Evolutionary conservation across 352 stramenopile genomes (phyloP).

Genomic region (Phytophthora pini): DNA sequence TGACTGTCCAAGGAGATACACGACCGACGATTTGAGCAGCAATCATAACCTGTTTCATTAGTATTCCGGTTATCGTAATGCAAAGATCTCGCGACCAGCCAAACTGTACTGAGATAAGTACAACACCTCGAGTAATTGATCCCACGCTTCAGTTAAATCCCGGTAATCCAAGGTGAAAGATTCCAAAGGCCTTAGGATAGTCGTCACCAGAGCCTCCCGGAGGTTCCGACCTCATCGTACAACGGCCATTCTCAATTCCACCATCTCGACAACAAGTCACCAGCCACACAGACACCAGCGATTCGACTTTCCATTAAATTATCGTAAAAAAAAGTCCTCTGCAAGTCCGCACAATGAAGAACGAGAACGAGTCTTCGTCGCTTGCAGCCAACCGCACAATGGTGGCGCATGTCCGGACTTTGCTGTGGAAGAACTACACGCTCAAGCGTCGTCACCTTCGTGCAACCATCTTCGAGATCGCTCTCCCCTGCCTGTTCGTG

Average conservation of each 20-base stretch:
- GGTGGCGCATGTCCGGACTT: constrained; percentile 33
- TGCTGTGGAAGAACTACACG: constrained; percentile 75
- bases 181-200: background rate
- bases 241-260: constrained; percentile 3
- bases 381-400: constrained; percentile 19
- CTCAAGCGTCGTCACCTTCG: constrained; percentile 61
- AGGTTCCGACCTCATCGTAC: background rate
- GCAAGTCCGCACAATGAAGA: constrained; percentile 11
- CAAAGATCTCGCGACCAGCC: too few relatives aligned
- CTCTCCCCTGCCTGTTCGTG: constrained; percentile 61
- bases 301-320: too few relatives aligned
- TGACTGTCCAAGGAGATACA: background rate
- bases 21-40: background rate
- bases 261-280: background rate
- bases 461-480: constrained; percentile 53
- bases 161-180: too few relatives aligned
- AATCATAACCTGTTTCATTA: constrained; percentile 5
- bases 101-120: too few relatives aligned
- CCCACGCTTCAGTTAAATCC: too few relatives aligned
- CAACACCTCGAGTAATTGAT: too few relatives aligned
- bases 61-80: too few relatives aligned
- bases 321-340: too few relatives aligned
- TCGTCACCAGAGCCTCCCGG: background rate
- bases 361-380: constrained; percentile 1
- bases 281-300: background rate